Base-by-base conservation (phyloP, 148 eudicot genomes). In the Persicaria maculosa region DNA sequence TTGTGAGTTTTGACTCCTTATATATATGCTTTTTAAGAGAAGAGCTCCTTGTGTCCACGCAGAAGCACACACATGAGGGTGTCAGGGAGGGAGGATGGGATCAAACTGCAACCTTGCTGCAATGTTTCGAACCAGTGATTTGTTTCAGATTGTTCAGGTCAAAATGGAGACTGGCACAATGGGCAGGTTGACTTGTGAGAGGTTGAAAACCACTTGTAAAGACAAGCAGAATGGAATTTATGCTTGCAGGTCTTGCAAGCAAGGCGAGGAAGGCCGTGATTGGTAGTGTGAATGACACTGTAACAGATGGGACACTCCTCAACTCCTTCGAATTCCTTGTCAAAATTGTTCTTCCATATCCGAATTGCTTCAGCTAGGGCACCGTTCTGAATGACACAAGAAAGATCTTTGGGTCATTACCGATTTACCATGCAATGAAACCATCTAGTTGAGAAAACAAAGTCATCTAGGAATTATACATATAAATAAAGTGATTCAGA, bases 251-350 rank as follows among this genome's bases (percentile, higher is more conserved):
- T 95, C 79, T 80, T 92, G 88, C 98, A 95, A 74, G 97, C 98
- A 52, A 92, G 90, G 54, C 97, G 97, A 40, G 98, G 98, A 74
- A 95, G 86, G 82, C 88, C 84, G 48, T 95, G 98, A 77, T 90
- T 86, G 46, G 85, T 71, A 16, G 97, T 95, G 78, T 92, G 97
- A 76, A 95, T 90, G 47, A 95, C 97, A 77, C 98, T 95, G 86
- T 95, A 95, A 84, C 98, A 95, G 78, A 95, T 95, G 1, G 98
- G 98, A 78, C 98, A 95, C 74, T 95, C 98, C 73, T 95, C 98
- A 55, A 95, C 91, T 76, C 98, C 98, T 83, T 90, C 98, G 69
- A 95, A 95, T 79, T 88, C 98, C 86, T 95, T 95, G 88, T 95
- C 96, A 58, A 95, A 90, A 76, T 95, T 95, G 80, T 78, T 86